phyloP scores from a whole-genome alignment of 2,329 filamentous ascomycete genomes.

The Neofusicoccum cordaticola region DNA sequence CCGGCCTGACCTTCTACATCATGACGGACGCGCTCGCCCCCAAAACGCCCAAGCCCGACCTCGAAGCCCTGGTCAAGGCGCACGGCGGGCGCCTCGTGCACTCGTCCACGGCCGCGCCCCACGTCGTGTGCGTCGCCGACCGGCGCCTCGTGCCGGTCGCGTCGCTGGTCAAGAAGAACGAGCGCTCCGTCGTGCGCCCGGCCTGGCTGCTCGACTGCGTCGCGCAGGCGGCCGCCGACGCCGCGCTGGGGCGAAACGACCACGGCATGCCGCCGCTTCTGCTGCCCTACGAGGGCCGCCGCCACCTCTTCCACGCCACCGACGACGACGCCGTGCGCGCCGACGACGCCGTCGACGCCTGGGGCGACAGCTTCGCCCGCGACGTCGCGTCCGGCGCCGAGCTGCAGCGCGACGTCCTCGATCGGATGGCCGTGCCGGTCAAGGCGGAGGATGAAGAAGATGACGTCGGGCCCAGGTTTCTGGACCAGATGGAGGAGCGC shows the following conservation, averaged over 20 bases:
- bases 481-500: background rate
- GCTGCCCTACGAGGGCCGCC: conserved; percentile 62
- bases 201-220: conserved; percentile 84
- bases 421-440: background rate
- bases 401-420: conserved; percentile 18
- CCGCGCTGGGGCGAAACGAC: conserved; percentile 19
- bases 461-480: background rate
- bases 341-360: conserved; percentile 66
- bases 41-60: conserved; percentile 73
- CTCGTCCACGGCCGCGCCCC: conserved; percentile 59
- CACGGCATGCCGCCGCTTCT: conserved; percentile 44
- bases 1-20: conserved; percentile 74
- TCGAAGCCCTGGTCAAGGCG: conserved; percentile 78
- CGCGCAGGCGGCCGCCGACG: conserved; percentile 55
- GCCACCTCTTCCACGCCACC: conserved; percentile 70
- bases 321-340: conserved; percentile 56
- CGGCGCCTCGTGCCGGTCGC: conserved; percentile 77
- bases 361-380: conserved; percentile 78
- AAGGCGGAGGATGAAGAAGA: conserved; percentile 5
- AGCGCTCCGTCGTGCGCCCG: conserved; percentile 71
- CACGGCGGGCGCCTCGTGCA: conserved; percentile 81
- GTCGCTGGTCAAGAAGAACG: conserved; percentile 70
- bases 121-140: conserved; percentile 74
- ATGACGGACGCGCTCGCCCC: conserved; percentile 71
- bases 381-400: conserved; percentile 50